These are phyloP conservation scores for Erysimum cheiri DNA, from an alignment of 441 rosid genomes.

Conservation along the genomic window DNA sequence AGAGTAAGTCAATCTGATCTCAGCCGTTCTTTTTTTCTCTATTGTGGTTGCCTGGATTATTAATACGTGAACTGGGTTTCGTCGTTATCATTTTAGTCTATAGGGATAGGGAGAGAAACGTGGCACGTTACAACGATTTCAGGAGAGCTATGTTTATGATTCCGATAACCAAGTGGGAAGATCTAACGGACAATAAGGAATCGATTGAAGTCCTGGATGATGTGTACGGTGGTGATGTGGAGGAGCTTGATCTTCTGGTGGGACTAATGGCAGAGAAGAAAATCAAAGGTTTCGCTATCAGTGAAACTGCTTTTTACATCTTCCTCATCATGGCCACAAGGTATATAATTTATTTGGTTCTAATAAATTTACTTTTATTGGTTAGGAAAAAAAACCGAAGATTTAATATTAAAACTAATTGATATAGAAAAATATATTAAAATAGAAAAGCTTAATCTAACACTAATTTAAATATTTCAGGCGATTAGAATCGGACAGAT, in stretches of 20 bases:
- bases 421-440: not conserved
- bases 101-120: slow-evolving; percentile 72
- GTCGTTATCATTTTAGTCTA: slow-evolving; percentile 49
- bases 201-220: slow-evolving; percentile 53
- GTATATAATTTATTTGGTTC: slow-evolving; percentile 23
- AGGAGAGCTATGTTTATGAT: slow-evolving; percentile 57
- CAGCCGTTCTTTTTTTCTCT: not conserved
- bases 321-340: slow-evolving; percentile 69
- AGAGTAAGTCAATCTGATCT: slow-evolving; percentile 49
- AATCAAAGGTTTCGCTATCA: slow-evolving; percentile 75
- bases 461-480: slow-evolving; percentile 35
- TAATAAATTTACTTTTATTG: too few species aligned
- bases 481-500: slow-evolving; percentile 76
- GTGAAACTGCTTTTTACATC: slow-evolving; percentile 69
- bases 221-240: slow-evolving; percentile 67
- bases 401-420: too few species aligned
- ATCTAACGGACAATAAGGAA: slow-evolving; percentile 66
- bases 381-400: too few species aligned
- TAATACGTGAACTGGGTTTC: not conserved
- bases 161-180: slow-evolving; percentile 71
- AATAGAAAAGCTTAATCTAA: not conserved
- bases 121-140: slow-evolving; percentile 74
- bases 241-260: slow-evolving; percentile 64
- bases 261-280: slow-evolving; percentile 82
- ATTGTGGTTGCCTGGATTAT: not conserved